Evolutionary conservation across 768 basidiomycete genomes (phyloP).

Genomic region (Mycena leptocephala): DNA sequence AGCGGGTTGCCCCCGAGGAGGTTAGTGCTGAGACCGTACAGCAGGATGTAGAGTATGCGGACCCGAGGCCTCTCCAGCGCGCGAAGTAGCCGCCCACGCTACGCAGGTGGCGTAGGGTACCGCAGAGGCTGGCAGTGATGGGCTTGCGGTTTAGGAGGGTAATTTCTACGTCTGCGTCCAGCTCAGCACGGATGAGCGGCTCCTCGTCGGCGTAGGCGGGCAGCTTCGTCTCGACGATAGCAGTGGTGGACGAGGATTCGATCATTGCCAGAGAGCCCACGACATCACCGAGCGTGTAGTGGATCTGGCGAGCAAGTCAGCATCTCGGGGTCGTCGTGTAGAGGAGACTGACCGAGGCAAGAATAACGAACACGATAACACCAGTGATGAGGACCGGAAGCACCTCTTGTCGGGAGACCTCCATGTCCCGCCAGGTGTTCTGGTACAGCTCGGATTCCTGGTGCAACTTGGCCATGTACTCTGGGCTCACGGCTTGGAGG

Average conservation of each 20-base stretch:
- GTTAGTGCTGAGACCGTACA: neutral
- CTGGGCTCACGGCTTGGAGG: slow-evolving; percentile 7
- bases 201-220: no score
- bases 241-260: no score
- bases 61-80: slow-evolving; percentile 14
- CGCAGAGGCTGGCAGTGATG: slow-evolving; percentile 6
- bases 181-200: neutral
- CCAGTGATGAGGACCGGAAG: slow-evolving; percentile 5
- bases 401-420: neutral
- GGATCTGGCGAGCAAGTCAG: neutral
- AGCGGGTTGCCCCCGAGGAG: neutral
- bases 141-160: slow-evolving; percentile 9
- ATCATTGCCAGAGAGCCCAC: no score
- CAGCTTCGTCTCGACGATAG: no score
- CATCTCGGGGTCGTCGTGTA: no score
- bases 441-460: slow-evolving; percentile 12
- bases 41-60: slow-evolving; percentile 4
- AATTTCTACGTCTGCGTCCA: neutral
- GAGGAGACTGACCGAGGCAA: slow-evolving; percentile 3
- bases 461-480: slow-evolving; percentile 20
- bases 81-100: slow-evolving; percentile 10
- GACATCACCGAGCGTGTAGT: no score
- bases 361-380: slow-evolving; percentile 6
- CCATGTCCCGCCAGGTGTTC: neutral
- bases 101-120: slow-evolving; percentile 7